A percentile compares a stretch with the other conserved stretches of the same genome.
Conservation (phyloP, 495 filamentous ascomycete species). For the Daldinia grandis region DNA sequence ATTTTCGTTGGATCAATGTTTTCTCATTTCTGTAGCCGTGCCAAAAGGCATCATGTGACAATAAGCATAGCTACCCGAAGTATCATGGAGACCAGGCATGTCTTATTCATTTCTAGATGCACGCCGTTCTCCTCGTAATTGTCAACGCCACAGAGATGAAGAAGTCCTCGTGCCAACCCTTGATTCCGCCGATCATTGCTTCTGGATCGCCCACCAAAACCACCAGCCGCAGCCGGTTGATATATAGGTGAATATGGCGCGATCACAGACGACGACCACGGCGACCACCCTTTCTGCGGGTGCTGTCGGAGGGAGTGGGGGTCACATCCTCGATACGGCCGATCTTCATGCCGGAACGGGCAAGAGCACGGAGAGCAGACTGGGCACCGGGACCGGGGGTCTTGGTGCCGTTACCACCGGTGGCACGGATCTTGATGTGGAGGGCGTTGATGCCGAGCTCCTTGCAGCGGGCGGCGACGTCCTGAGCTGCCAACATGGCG, state of each 20-base stretch:
- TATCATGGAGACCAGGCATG: slow-evolving; percentile 69
- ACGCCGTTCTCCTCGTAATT: slow-evolving; percentile 75
- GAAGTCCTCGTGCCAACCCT: slow-evolving; percentile 55
- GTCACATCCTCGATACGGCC: slow-evolving; percentile 99
- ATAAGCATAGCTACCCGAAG: slow-evolving; percentile 51
- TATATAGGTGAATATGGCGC: slow-evolving; percentile 23
- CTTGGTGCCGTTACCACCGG: slow-evolving; percentile 96
- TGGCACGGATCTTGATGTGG: slow-evolving; percentile 99
- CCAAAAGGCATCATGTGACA: slow-evolving; percentile 64
- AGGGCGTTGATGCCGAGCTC: slow-evolving; percentile 98
- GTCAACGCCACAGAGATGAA: slow-evolving; percentile 63
- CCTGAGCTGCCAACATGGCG: slow-evolving; percentile 99
- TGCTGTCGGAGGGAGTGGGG: slow-evolving; percentile 97
- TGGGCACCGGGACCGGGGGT: slow-evolving; percentile 98
- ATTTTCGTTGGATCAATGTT: slow-evolving; percentile 40
- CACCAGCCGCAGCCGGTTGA: slow-evolving; percentile 18
- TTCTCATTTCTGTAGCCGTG: slow-evolving; percentile 56
- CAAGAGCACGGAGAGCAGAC: slow-evolving; percentile 97
- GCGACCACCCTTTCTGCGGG: slow-evolving; percentile 99
- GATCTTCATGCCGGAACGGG: slow-evolving; percentile 99
- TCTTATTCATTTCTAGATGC: slow-evolving; percentile 41
- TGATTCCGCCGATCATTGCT: slow-evolving; percentile 35
- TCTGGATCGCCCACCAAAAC: slow-evolving; percentile 48
- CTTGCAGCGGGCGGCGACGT: slow-evolving; percentile 96
- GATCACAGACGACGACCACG: slow-evolving; percentile 98